Evolutionary conservation across 1,139 yeast species (phyloP).

Genomic region (Suhomyces guaymorum): DNA sequence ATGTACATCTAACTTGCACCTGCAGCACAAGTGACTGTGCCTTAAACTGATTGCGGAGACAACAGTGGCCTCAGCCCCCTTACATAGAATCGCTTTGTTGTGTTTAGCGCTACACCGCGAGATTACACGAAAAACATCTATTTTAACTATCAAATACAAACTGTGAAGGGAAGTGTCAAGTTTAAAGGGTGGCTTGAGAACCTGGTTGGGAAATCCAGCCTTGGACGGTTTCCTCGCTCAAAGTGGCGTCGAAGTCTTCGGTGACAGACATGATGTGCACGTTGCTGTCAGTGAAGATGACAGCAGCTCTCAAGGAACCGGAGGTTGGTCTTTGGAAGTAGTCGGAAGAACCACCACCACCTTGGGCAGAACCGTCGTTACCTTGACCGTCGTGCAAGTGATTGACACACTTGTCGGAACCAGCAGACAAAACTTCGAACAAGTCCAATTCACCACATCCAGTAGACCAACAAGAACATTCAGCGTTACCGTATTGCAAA

Average conservation of each 20-base stretch:
- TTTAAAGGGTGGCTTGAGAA: slow-evolving; percentile 38
- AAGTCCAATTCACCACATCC: slow-evolving; percentile 86
- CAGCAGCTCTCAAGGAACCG: slow-evolving; percentile 86
- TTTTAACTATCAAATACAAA: slow-evolving; percentile 5
- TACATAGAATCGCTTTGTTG: too few species aligned
- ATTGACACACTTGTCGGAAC: slow-evolving; percentile 71
- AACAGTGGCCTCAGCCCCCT: too few species aligned
- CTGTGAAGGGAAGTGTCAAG: not conserved
- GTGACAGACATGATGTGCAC: slow-evolving; percentile 64
- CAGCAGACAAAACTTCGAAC: slow-evolving; percentile 68
- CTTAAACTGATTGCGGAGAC: too few species aligned
- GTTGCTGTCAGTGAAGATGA: slow-evolving; percentile 56
- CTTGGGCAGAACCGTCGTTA: slow-evolving; percentile 44
- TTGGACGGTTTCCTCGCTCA: slow-evolving; percentile 54
- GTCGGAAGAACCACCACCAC: slow-evolving; percentile 89
- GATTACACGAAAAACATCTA: slow-evolving; percentile 9
- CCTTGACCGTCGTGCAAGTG: slow-evolving; percentile 92
- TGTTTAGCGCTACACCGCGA: too few species aligned
- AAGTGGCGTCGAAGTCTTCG: slow-evolving; percentile 54
- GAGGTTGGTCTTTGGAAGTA: slow-evolving; percentile 82
- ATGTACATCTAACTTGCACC: too few species aligned
- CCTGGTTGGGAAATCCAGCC: slow-evolving; percentile 57
- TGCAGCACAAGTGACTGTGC: too few species aligned
- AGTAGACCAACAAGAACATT: slow-evolving; percentile 74
- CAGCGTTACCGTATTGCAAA: slow-evolving; percentile 62